These are phyloP conservation scores for Bryopsis sp. DNA, from an alignment of 139 green algal genomes.

Conservation along the genomic window DNA sequence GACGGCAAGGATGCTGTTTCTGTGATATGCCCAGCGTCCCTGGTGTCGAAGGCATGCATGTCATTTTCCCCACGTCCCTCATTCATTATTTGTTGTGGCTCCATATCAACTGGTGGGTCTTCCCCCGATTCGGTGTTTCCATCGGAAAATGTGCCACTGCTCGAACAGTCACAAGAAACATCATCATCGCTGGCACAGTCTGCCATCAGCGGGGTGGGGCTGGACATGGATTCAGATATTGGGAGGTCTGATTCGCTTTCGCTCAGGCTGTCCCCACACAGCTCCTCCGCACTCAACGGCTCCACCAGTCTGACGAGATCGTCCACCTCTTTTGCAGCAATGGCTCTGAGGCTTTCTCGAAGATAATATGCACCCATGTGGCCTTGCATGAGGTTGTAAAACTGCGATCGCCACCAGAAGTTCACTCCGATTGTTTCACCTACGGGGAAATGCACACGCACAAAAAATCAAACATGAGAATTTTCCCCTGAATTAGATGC, in stretches of 20 bases:
- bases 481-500: background rate
- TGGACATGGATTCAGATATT: background rate
- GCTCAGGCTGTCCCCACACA: no score
- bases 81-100: no score
- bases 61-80: no score
- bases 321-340: background rate
- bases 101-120: no score
- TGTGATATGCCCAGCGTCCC: no score
- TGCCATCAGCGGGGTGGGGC: background rate
- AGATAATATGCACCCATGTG: background rate
- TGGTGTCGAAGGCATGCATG: no score
- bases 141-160: no score
- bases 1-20: no score
- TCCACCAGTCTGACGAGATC: background rate
- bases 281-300: no score
- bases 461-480: background rate
- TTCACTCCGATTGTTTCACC: constrained; percentile 59
- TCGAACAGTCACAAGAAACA: background rate
- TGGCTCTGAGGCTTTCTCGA: background rate
- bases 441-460: background rate
- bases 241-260: background rate
- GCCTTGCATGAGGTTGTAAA: background rate
- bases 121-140: no score
- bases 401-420: constrained; percentile 60
- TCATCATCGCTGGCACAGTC: background rate